Percentiles rank a stretch among this genome's conserved stretches.
Evolutionary conservation across 1,284 basidiomycete species (phyloP).

Genomic region (Takashimella koratensis): DNA sequence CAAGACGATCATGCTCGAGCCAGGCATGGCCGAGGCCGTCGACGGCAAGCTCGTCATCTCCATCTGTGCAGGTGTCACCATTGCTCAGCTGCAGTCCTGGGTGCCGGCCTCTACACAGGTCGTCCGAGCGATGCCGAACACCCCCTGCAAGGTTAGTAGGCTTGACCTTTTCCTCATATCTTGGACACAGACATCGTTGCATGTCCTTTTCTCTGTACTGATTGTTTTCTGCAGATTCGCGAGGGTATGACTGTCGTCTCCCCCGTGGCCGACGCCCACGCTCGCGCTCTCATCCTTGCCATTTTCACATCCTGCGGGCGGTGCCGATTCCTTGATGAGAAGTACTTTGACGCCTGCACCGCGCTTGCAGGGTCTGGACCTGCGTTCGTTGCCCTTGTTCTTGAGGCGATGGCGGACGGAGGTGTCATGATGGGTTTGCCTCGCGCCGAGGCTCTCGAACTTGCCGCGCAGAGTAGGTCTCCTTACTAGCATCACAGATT

Average conservation of each 20-base stretch:
- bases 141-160: conserved; percentile 78
- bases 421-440: conserved; percentile 99
- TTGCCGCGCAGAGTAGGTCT: conserved; percentile 87
- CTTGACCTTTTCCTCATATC: neutral
- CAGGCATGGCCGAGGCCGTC: conserved; percentile 82
- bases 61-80: conserved; percentile 92
- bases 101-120: conserved; percentile 75
- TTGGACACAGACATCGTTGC: too few species aligned
- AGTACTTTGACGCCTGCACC: conserved; percentile 97
- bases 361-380: conserved; percentile 94
- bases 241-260: conserved; percentile 96
- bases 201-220: too few species aligned
- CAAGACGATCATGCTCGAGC: conserved; percentile 65
- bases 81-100: conserved; percentile 72
- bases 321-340: conserved; percentile 90
- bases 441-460: conserved; percentile 84
- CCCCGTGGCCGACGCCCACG: conserved; percentile 45
- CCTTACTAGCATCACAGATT: conserved; percentile 60
- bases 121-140: conserved; percentile 97
- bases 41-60: conserved; percentile 89
- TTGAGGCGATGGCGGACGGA: conserved; percentile 98
- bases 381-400: conserved; percentile 92
- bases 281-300: conserved; percentile 75
- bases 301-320: conserved; percentile 94
- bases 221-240: conserved; percentile 88